Evolutionary conservation across 2,329 filamentous ascomycete species (phyloP).

Genomic region (Aureobasidium leucospermi): DNA sequence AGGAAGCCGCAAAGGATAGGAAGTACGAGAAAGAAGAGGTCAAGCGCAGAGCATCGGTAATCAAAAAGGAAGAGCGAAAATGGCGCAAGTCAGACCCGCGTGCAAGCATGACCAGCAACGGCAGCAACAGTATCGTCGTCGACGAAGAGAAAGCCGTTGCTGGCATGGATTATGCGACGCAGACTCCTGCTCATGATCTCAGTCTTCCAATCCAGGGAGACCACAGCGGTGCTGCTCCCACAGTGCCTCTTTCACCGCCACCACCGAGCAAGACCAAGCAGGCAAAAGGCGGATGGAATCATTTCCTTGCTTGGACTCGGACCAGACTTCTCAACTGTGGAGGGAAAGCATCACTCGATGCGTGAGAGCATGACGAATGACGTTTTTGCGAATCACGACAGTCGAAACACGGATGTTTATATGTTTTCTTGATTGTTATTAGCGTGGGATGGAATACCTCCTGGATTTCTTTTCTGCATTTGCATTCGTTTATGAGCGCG

Average conservation of each 20-base stretch:
- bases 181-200: constrained; percentile 27
- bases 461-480: not conserved
- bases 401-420: not conserved
- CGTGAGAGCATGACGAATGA: not conserved
- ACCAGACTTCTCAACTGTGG: constrained; percentile 48
- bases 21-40: constrained; percentile 47
- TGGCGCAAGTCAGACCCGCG: constrained; percentile 33
- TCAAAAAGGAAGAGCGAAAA: constrained; percentile 36
- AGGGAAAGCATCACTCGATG: not conserved
- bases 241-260: constrained; percentile 18
- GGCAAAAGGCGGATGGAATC: constrained; percentile 42
- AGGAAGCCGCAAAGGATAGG: constrained; percentile 50
- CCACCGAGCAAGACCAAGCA: constrained; percentile 25
- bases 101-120: constrained; percentile 20
- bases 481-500: constrained; percentile 12
- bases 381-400: not conserved
- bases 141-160: constrained; percentile 22
- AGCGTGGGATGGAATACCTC: not conserved
- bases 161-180: constrained; percentile 32
- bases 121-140: constrained; percentile 12
- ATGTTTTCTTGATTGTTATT: not conserved
- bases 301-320: constrained; percentile 50
- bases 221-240: constrained; percentile 26
- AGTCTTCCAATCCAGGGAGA: constrained; percentile 25
- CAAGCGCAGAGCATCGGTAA: constrained; percentile 39